Percentiles rank a stretch among this genome's conserved stretches.
Conservation (phyloP, 1,284 basidiomycete genomes). For the Ganoderma multipileum region DNA sequence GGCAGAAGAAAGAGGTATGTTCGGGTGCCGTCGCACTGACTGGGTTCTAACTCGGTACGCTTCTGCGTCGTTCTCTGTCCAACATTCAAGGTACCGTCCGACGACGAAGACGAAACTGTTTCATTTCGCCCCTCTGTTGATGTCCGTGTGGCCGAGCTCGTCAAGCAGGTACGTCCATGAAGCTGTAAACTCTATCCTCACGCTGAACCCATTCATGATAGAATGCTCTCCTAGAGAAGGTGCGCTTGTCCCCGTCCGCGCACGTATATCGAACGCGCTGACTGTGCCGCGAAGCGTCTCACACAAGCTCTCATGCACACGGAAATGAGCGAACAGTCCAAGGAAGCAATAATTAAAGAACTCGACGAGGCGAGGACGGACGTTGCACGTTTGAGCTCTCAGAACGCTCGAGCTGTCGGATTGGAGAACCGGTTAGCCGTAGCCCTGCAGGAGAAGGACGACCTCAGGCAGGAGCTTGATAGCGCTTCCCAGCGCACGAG, state of each 20-base stretch:
- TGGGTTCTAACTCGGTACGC: neutral
- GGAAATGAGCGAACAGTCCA: constrained; percentile 83
- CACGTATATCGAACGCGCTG: neutral
- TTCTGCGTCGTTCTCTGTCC: neutral
- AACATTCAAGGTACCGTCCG: neutral
- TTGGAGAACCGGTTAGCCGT: constrained; percentile 72
- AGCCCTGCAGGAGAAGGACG: constrained; percentile 78
- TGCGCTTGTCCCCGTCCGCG: constrained; percentile 37
- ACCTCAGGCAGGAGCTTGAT: constrained; percentile 85
- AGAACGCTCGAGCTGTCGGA: constrained; percentile 73
- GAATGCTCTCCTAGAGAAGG: constrained; percentile 74
- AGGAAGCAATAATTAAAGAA: constrained; percentile 77
- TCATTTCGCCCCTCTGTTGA: constrained; percentile 32
- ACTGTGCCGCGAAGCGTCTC: constrained; percentile 60
- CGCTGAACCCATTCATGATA: constrained; percentile 39
- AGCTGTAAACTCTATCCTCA: neutral
- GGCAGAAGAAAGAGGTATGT: constrained; percentile 58
- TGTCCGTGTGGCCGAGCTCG: constrained; percentile 46
- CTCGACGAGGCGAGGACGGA: constrained; percentile 79
- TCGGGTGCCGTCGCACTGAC: neutral
- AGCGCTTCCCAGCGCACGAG: constrained; percentile 75
- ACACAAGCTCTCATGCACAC: constrained; percentile 84
- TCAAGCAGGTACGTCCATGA: constrained; percentile 36
- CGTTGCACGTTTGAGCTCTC: constrained; percentile 72
- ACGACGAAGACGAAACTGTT: constrained; percentile 18